A percentile compares a stretch with the other conserved stretches of the same genome.
These are phyloP conservation scores for Chaetoceros muelleri DNA, from an alignment of 108 stramenopile genomes.

Conservation along the genomic window DNA sequence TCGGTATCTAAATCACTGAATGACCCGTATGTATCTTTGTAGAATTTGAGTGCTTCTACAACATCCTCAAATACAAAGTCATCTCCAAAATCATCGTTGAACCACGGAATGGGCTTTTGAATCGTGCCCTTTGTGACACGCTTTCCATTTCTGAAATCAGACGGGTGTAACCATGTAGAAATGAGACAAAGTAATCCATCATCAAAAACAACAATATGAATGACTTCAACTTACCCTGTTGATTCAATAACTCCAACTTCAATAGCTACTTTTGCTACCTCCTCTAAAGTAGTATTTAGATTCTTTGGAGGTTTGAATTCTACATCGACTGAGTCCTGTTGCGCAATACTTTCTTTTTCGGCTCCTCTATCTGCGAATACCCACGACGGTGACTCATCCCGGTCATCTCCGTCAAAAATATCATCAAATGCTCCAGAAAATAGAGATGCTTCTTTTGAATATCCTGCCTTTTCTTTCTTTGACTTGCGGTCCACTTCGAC, in stretches of 20 bases:
- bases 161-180: not conserved
- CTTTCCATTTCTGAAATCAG: constrained; percentile 23
- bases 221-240: constrained; percentile 25
- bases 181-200: not conserved
- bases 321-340: constrained; percentile 32
- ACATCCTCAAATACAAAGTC: constrained; percentile 85
- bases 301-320: constrained; percentile 28
- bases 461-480: constrained; percentile 3
- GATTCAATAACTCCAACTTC: constrained; percentile 54
- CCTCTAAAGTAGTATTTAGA: constrained; percentile 43
- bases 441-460: not conserved
- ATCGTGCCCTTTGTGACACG: constrained; percentile 54
- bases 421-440: constrained; percentile 17
- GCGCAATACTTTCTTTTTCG: constrained; percentile 14
- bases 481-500: constrained; percentile 20
- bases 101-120: constrained; percentile 63
- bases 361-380: constrained; percentile 34
- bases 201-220: not conserved
- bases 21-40: constrained; percentile 49
- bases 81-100: constrained; percentile 83
- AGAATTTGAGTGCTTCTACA: constrained; percentile 70
- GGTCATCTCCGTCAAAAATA: constrained; percentile 12
- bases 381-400: constrained; percentile 49
- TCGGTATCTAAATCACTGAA: constrained; percentile 37
- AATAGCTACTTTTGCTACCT: constrained; percentile 47